Evolutionary conservation across 139 green algal species (phyloP).

Genomic region (Ettlia oleoabundans): DNA sequence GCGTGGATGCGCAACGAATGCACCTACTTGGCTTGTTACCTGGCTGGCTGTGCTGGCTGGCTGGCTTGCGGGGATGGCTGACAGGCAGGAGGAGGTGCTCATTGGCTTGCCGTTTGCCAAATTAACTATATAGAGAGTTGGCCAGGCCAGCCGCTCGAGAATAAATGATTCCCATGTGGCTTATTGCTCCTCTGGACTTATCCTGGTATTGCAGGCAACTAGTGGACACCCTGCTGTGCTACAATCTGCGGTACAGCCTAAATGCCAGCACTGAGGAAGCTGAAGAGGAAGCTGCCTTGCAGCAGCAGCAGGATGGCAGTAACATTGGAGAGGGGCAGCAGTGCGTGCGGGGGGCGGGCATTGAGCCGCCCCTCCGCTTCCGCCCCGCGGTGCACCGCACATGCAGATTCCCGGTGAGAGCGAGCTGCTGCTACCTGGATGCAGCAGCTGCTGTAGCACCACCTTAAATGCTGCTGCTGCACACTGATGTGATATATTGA

Average conservation of each 20-base stretch:
- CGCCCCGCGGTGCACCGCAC: slow-evolving; percentile 50
- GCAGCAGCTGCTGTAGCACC: too few relatives aligned
- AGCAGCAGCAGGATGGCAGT: not conserved
- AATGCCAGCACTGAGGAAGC: slow-evolving; percentile 40
- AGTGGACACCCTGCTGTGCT: slow-evolving; percentile 67
- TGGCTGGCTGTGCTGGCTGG: too few relatives aligned
- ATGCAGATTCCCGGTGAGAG: slow-evolving; percentile 37
- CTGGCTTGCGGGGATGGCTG: not conserved
- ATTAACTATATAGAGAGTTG: too few relatives aligned
- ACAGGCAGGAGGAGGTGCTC: not conserved
- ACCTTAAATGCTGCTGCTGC: not conserved
- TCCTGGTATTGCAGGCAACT: slow-evolving; percentile 34
- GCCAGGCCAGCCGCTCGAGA: not conserved
- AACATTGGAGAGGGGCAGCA: not conserved
- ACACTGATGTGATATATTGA: too few relatives aligned
- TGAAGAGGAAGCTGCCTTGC: slow-evolving; percentile 9
- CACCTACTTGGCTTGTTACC: too few relatives aligned
- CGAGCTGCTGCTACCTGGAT: not conserved
- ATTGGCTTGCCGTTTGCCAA: too few relatives aligned
- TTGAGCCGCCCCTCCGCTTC: slow-evolving; percentile 45
- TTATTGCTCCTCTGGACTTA: too few relatives aligned
- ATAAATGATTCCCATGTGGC: not conserved
- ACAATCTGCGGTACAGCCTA: slow-evolving; percentile 63
- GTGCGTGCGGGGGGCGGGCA: not conserved
- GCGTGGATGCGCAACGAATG: not conserved